These are phyloP conservation scores for Scutellaria barbata DNA, from an alignment of 257 asterid species.

Conservation along the genomic window DNA sequence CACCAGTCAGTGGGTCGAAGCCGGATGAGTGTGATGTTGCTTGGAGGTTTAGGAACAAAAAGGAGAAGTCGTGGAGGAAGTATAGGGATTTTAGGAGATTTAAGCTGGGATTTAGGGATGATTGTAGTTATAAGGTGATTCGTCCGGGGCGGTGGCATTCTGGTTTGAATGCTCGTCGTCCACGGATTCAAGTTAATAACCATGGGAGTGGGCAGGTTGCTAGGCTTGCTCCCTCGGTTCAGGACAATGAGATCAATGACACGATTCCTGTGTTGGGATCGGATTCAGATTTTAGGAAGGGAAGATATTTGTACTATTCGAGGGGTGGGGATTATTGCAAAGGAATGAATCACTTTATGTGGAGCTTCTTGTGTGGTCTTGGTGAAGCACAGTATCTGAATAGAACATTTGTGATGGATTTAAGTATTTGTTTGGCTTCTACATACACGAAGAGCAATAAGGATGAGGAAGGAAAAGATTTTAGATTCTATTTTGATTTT, in stretches of 20 bases:
- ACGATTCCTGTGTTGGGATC: constrained; percentile 76
- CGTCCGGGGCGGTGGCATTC: constrained; percentile 91
- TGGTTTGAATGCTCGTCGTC: constrained; percentile 86
- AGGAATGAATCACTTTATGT: constrained; percentile 86
- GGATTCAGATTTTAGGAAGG: constrained; percentile 71
- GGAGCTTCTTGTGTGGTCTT: constrained; percentile 96
- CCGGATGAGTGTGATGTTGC: constrained; percentile 89
- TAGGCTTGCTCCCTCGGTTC: constrained; percentile 48
- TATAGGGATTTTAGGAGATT: constrained; percentile 95
- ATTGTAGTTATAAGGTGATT: constrained; percentile 69
- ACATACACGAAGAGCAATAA: constrained; percentile 64
- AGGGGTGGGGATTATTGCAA: constrained; percentile 97
- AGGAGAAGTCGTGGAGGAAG: constrained; percentile 93
- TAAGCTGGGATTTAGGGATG: constrained; percentile 67
- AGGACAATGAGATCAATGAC: constrained; percentile 88
- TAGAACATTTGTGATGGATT: constrained; percentile 91
- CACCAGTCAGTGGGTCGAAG: constrained; percentile 80
- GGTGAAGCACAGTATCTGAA: constrained; percentile 94
- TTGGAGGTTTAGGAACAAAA: constrained; percentile 90
- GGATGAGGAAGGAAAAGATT: constrained; percentile 93
- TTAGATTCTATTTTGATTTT: constrained; percentile 87
- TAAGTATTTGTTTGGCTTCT: constrained; percentile 82
- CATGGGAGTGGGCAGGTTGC: constrained; percentile 42
- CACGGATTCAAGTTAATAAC: constrained; percentile 43
- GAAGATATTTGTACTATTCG: constrained; percentile 86